Conservation (phyloP, 805 yeast genomes). For the Lipomyces yamadae region DNA sequence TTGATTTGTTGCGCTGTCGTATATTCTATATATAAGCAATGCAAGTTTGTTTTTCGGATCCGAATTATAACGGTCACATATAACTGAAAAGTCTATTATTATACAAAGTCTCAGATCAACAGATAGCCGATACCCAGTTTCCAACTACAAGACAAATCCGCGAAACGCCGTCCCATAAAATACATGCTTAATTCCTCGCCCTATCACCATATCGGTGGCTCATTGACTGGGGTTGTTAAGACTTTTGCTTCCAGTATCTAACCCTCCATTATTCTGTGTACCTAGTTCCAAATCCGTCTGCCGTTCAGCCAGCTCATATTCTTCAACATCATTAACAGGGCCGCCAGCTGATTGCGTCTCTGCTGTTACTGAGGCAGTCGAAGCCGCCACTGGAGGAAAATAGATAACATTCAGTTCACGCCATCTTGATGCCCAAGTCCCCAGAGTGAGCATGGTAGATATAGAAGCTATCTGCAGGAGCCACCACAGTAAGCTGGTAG, state of each 20-base stretch:
- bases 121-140: background rate
- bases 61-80: background rate
- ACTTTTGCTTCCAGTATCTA: background rate
- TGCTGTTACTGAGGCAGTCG: constrained; percentile 6
- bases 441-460: constrained; percentile 70
- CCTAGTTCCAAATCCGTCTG: constrained; percentile 22
- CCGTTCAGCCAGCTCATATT: constrained; percentile 23
- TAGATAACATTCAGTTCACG: constrained; percentile 86
- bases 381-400: constrained; percentile 48
- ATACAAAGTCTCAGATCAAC: background rate
- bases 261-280: background rate
- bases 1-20: no score
- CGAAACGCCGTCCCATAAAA: background rate
- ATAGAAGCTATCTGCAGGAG: constrained; percentile 71
- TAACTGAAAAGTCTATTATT: background rate
- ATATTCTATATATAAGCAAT: no score
- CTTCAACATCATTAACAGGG: constrained; percentile 6
- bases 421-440: constrained; percentile 93
- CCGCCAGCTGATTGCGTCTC: background rate
- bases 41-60: background rate
- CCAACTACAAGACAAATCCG: background rate
- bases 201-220: background rate
- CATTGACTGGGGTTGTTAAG: background rate
- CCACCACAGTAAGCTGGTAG: constrained; percentile 83
- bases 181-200: background rate